Percentiles rank a stretch among this genome's conserved stretches.
Conservation (phyloP, 2,329 filamentous ascomycete genomes). For the Orbilia brochopaga region DNA sequence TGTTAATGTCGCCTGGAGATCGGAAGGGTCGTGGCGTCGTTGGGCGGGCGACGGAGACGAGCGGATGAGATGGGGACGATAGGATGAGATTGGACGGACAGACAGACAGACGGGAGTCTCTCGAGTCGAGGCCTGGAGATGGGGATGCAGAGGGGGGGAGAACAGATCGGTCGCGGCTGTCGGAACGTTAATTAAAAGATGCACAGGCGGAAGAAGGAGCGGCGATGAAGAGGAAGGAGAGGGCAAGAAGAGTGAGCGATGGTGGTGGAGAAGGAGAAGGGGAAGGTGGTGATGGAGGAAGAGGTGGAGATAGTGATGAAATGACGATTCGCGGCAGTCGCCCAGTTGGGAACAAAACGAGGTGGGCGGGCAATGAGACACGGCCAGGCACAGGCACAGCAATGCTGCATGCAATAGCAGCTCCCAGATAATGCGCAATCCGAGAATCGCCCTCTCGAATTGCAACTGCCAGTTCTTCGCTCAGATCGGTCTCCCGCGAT, state of each 20-base stretch:
- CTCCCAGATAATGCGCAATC: too few relatives aligned
- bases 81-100: neutral
- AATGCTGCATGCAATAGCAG: too few relatives aligned
- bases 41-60: conserved; percentile 4
- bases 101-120: too few relatives aligned
- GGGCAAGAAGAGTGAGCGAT: neutral
- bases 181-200: neutral
- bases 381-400: too few relatives aligned
- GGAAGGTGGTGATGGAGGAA: neutral
- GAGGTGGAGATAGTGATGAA: neutral
- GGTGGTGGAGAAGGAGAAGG: neutral
- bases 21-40: neutral
- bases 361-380: too few relatives aligned
- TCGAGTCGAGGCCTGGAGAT: too few relatives aligned
- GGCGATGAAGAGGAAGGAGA: neutral
- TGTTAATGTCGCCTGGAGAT: neutral
- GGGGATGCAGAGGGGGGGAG: neutral
- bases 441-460: too few relatives aligned
- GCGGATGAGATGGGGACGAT: too few relatives aligned
- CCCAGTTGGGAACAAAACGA: too few relatives aligned
- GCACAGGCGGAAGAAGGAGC: neutral
- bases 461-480: too few relatives aligned
- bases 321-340: conserved; percentile 4
- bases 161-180: neutral
- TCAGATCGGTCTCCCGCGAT: too few relatives aligned